phyloP scores from a whole-genome alignment of 2,329 filamentous ascomycete species.

The Talaromyces verruculosus region DNA sequence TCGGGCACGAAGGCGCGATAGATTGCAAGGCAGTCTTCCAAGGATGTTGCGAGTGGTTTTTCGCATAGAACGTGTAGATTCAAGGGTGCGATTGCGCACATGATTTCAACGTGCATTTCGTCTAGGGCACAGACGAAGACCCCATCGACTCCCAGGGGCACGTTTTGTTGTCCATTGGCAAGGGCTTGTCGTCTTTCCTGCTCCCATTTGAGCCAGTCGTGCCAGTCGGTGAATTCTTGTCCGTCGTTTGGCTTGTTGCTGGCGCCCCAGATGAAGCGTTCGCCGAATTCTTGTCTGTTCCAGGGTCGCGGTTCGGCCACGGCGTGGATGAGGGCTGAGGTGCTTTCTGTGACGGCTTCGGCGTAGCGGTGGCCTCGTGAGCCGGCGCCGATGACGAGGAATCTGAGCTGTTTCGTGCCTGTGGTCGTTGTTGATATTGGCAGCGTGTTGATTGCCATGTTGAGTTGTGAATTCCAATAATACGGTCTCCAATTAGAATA shows the following conservation, averaged over 20 bases:
- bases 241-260: slow-evolving; percentile 53
- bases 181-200: slow-evolving; percentile 53
- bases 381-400: slow-evolving; percentile 80
- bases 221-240: slow-evolving; percentile 72
- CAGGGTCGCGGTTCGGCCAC: slow-evolving; percentile 79
- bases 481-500: no score
- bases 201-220: slow-evolving; percentile 74
- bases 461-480: not conserved
- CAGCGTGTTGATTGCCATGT: slow-evolving; percentile 5
- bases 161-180: not conserved
- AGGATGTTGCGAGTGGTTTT: slow-evolving; percentile 81
- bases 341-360: slow-evolving; percentile 62
- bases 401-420: slow-evolving; percentile 51
- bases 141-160: slow-evolving; percentile 59
- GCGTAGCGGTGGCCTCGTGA: slow-evolving; percentile 76
- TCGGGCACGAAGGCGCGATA: slow-evolving; percentile 43
- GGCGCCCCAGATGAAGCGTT: slow-evolving; percentile 69
- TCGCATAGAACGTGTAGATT: slow-evolving; percentile 87
- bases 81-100: slow-evolving; percentile 67
- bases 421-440: not conserved
- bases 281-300: slow-evolving; percentile 71
- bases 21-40: slow-evolving; percentile 76
- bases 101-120: slow-evolving; percentile 80
- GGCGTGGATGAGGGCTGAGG: slow-evolving; percentile 68
- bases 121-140: slow-evolving; percentile 77